phyloP scores from a whole-genome alignment of 2,329 filamentous ascomycete genomes.

The Dactylellina leptospora region DNA sequence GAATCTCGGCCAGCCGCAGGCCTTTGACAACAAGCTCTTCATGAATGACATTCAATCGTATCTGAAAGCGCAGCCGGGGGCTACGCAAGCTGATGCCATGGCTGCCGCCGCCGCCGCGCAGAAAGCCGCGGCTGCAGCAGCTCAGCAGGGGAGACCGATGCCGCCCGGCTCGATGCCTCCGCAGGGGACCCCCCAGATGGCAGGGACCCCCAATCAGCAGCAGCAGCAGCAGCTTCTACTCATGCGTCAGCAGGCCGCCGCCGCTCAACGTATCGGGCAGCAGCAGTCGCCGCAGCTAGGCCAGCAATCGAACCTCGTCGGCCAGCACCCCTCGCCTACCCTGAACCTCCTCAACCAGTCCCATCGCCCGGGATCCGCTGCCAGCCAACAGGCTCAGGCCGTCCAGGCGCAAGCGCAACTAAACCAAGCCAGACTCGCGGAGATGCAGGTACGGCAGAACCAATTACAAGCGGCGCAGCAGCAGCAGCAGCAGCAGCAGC shows the following conservation, averaged over 20 bases:
- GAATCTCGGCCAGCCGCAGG: slow-evolving; percentile 21
- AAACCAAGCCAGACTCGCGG: slow-evolving; percentile 34
- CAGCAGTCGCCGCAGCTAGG: slow-evolving; percentile 18
- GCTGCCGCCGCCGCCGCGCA: slow-evolving; percentile 3
- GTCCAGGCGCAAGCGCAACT: slow-evolving; percentile 29
- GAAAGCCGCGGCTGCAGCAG: slow-evolving; percentile 12
- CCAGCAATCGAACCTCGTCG: slow-evolving; percentile 19
- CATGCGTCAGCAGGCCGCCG: slow-evolving; percentile 14
- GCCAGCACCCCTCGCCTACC: slow-evolving; percentile 36
- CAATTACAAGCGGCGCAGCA: slow-evolving; percentile 12
- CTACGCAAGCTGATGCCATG: not conserved
- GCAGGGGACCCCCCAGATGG: slow-evolving; percentile 15
- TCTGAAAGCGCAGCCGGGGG: slow-evolving; percentile 25
- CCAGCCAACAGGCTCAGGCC: slow-evolving; percentile 36
- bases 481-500: not conserved
- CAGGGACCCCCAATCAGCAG: slow-evolving; percentile 12
- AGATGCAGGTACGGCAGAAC: slow-evolving; percentile 28
- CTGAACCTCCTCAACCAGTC: slow-evolving; percentile 46
- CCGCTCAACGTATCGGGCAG: slow-evolving; percentile 13
- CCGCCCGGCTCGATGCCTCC: slow-evolving; percentile 28
- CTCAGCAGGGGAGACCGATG: slow-evolving; percentile 23
- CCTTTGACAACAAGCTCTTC: slow-evolving; percentile 43
- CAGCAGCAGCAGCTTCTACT: slow-evolving; percentile 24
- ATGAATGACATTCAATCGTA: slow-evolving; percentile 43
- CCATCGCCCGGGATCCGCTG: slow-evolving; percentile 19